Evolutionary conservation across 306 rosid genomes (phyloP).

Genomic region (Vicia faba): DNA sequence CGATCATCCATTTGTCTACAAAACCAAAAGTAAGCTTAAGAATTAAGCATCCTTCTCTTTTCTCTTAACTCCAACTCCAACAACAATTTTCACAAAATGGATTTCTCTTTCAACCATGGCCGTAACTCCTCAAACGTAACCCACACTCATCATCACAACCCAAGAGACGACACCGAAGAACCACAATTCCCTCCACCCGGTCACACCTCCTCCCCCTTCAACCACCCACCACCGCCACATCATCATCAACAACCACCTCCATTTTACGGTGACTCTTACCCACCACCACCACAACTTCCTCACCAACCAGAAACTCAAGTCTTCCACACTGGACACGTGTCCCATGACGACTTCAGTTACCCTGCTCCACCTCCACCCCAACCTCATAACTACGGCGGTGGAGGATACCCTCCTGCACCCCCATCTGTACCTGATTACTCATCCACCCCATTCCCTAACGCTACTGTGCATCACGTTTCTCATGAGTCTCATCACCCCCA

Average conservation of each 20-base stretch:
- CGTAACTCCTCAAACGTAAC: conserved; percentile 18
- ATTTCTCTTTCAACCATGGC: conserved; percentile 38
- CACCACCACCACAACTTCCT: conserved; percentile 12
- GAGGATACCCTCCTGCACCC: conserved; percentile 33
- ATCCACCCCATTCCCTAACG: background rate
- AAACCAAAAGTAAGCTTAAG: no score
- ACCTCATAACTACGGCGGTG: background rate
- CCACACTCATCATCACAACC: conserved; percentile 34
- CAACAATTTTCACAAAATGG: conserved; percentile 33
- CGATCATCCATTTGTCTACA: no score
- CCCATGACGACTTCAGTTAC: conserved; percentile 32
- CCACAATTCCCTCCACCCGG: conserved; percentile 35
- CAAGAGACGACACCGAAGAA: conserved; percentile 21
- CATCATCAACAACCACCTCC: conserved; percentile 26
- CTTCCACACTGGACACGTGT: conserved; percentile 41
- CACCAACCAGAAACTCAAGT: conserved; percentile 37
- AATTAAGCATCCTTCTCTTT: no score
- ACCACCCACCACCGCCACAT: conserved; percentile 21
- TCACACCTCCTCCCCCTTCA: conserved; percentile 4
- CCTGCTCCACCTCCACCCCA: conserved; percentile 15
- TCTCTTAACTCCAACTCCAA: no score
- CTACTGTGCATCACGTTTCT: conserved; percentile 44
- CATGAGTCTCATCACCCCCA: conserved; percentile 29
- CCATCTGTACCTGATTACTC: conserved; percentile 34
- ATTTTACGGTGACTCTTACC: background rate